A percentile compares a stretch with the other conserved stretches of the same genome.
phyloP scores from a whole-genome alignment of 495 filamentous ascomycete genomes.

The Tuber melanosporum region DNA sequence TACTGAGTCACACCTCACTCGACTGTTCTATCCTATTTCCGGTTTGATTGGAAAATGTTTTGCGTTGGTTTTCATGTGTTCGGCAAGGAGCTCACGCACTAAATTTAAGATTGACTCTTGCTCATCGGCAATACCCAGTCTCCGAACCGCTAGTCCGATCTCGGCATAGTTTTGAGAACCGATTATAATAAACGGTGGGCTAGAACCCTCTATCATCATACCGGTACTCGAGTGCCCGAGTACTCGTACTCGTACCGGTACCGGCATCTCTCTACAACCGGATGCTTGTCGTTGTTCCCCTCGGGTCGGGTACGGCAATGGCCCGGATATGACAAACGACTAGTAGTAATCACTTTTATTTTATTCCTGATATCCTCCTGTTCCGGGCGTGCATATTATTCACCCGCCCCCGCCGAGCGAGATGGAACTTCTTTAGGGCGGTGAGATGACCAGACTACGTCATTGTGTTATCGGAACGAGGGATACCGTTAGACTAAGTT shows the following conservation, averaged over 20 bases:
- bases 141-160: no score
- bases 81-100: neutral
- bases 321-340: neutral
- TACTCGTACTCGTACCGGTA: no score
- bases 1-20: neutral
- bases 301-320: no score
- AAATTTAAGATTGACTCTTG: neutral
- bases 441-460: neutral
- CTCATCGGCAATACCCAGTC: no score
- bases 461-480: neutral
- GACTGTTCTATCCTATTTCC: neutral
- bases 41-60: neutral
- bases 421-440: neutral
- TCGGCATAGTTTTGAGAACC: no score
- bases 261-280: no score
- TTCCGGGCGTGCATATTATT: neutral
- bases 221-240: no score
- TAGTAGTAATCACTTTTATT: neutral
- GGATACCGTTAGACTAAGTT: neutral
- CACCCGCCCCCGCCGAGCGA: no score
- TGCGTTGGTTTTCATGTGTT: neutral
- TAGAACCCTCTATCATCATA: no score
- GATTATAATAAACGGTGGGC: no score
- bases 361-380: neutral
- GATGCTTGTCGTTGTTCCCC: no score